Percentiles rank a stretch among this genome's conserved stretches.
phyloP scores from a whole-genome alignment of 2,329 filamentous ascomycete species.

The Thelonectria blattea region DNA sequence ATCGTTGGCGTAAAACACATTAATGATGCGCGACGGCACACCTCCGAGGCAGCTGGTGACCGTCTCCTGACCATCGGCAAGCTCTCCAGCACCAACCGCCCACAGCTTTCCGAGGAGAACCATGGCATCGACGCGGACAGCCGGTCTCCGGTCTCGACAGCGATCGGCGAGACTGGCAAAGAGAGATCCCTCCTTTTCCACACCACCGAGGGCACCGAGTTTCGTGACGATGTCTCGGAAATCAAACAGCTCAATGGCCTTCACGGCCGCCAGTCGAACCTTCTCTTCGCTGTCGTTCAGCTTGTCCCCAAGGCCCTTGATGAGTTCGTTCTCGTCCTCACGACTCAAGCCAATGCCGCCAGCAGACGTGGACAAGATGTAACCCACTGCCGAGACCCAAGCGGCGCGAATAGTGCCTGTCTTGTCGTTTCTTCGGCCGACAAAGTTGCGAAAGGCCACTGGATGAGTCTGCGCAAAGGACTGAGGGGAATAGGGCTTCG shows the following conservation, averaged over 20 bases:
- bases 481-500: slow-evolving; percentile 83
- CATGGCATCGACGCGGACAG: slow-evolving; percentile 87
- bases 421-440: slow-evolving; percentile 87
- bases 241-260: slow-evolving; percentile 79
- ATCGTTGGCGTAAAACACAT: slow-evolving; percentile 90
- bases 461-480: slow-evolving; percentile 87
- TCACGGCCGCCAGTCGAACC: slow-evolving; percentile 87
- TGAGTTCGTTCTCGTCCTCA: slow-evolving; percentile 78
- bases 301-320: slow-evolving; percentile 78
- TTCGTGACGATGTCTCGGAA: slow-evolving; percentile 84
- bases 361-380: slow-evolving; percentile 89
- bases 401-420: slow-evolving; percentile 79
- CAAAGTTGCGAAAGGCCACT: slow-evolving; percentile 80
- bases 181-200: slow-evolving; percentile 77
- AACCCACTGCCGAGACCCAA: slow-evolving; percentile 84
- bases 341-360: slow-evolving; percentile 87
- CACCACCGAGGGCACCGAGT: slow-evolving; percentile 76
- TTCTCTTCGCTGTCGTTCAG: slow-evolving; percentile 89
- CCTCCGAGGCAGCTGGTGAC: slow-evolving; percentile 77
- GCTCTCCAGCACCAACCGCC: slow-evolving; percentile 90
- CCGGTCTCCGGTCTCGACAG: slow-evolving; percentile 82
- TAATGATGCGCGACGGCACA: slow-evolving; percentile 85
- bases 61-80: slow-evolving; percentile 80
- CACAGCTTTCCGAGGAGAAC: slow-evolving; percentile 83
- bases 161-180: slow-evolving; percentile 84